Evolutionary conservation across 768 basidiomycete genomes (phyloP).

Genomic region (Naganishia onofrii): DNA sequence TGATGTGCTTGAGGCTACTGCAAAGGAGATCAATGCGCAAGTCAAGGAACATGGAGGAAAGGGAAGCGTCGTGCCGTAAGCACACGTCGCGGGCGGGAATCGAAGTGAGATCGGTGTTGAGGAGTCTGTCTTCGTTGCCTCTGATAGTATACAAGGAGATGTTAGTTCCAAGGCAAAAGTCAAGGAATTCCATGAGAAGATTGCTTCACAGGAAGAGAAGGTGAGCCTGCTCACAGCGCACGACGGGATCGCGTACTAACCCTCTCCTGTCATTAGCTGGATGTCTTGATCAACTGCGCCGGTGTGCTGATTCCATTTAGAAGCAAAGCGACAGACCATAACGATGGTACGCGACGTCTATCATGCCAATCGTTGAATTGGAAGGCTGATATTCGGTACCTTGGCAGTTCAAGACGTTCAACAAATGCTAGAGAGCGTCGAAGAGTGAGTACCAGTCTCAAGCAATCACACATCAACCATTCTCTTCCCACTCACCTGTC

Average conservation of each 20-base stretch:
- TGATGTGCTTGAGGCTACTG: constrained; percentile 41
- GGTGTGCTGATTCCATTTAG: constrained; percentile 40
- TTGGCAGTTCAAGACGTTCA: constrained; percentile 38
- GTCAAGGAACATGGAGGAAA: constrained; percentile 28
- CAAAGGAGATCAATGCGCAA: constrained; percentile 37
- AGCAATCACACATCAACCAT: background rate
- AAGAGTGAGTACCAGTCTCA: constrained; percentile 38
- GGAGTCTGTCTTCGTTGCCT: background rate
- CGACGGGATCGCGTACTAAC: background rate
- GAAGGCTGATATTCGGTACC: background rate
- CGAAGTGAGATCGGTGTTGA: background rate
- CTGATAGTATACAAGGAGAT: constrained; percentile 40
- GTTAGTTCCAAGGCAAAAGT: constrained; percentile 42
- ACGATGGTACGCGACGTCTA: constrained; percentile 41
- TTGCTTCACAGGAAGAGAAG: constrained; percentile 39
- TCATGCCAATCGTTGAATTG: too few species aligned
- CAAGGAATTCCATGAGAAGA: constrained; percentile 36
- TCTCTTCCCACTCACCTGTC: background rate
- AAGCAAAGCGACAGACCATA: constrained; percentile 33
- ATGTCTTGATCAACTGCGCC: constrained; percentile 48
- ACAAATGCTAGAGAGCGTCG: constrained; percentile 44
- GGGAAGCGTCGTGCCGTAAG: constrained; percentile 41
- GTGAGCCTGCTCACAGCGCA: constrained; percentile 24
- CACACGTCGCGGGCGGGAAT: background rate
- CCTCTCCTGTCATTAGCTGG: constrained; percentile 18